phyloP scores from a whole-genome alignment of 169 alveolate genomes.

The Plasmodium knowlesi region DNA sequence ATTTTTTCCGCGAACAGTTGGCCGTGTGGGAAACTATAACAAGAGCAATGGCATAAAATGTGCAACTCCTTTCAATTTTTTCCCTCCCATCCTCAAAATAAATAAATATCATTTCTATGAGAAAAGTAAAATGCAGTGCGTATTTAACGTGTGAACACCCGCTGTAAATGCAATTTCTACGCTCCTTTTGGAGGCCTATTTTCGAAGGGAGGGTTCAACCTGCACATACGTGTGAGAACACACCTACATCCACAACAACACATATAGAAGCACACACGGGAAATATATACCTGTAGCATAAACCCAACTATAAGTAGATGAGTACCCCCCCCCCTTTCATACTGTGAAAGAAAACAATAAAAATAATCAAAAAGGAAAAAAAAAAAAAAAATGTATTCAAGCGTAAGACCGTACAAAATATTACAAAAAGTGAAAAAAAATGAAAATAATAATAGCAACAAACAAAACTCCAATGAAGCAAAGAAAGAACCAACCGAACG shows the following conservation, averaged over 20 bases:
- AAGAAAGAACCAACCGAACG: neutral
- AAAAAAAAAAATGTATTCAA: slow-evolving; percentile 35
- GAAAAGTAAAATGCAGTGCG: neutral
- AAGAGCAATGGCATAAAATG: neutral
- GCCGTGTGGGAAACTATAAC: neutral
- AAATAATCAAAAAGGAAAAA: slow-evolving; percentile 9
- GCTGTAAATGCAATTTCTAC: neutral
- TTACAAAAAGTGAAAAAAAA: slow-evolving; percentile 32
- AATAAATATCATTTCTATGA: neutral
- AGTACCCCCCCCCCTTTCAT: neutral
- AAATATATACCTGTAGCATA: neutral
- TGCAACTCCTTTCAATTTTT: neutral
- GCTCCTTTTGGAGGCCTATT: neutral
- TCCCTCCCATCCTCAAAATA: neutral
- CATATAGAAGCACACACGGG: neutral
- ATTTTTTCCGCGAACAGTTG: neutral
- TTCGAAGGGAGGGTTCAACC: neutral
- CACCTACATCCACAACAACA: neutral
- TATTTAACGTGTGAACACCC: neutral
- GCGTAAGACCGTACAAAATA: slow-evolving; percentile 68
- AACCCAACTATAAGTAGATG: neutral
- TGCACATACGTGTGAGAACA: neutral
- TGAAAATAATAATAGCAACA: slow-evolving; percentile 4
- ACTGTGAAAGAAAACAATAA: neutral
- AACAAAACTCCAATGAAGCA: slow-evolving; percentile 32